Percentiles rank a stretch among this genome's conserved stretches.
Conservation (phyloP, 352 stramenopile species). For the Thraustochytrium striatum region DNA sequence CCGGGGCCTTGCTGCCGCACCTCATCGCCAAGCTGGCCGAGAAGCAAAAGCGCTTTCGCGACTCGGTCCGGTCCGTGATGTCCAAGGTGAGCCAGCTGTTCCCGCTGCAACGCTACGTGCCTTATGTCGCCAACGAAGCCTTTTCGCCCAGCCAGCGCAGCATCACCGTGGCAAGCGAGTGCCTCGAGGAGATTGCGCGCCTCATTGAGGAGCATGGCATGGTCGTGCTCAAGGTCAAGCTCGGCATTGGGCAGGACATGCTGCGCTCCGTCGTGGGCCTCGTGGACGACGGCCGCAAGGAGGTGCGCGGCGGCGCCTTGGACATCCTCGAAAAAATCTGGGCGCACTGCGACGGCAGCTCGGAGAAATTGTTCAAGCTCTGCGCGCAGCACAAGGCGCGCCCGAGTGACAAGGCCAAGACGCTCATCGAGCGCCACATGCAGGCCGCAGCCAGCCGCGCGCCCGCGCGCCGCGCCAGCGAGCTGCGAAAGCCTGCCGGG, state of each 20-base stretch:
- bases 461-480: background rate
- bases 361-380: background rate
- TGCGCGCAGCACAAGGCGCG: constrained; percentile 2
- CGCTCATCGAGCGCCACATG: background rate
- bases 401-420: constrained; percentile 12
- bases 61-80: constrained; percentile 20
- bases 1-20: constrained; percentile 23
- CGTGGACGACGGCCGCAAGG: constrained; percentile 35
- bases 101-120: constrained; percentile 14
- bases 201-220: constrained; percentile 2
- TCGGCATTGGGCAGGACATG: constrained; percentile 9
- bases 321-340: constrained; percentile 31
- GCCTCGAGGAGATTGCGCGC: constrained; percentile 16
- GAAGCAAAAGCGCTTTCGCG: constrained; percentile 42
- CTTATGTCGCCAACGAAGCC: constrained; percentile 7
- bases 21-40: constrained; percentile 22
- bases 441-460: background rate
- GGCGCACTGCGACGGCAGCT: constrained; percentile 10
- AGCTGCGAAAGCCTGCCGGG: background rate
- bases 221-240: constrained; percentile 13
- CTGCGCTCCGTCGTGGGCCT: constrained; percentile 11
- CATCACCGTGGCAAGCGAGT: constrained; percentile 5
- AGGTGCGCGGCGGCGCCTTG: background rate
- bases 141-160: constrained; percentile 13
- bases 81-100: constrained; percentile 5